Evolutionary conservation across 2,329 filamentous ascomycete genomes (phyloP).

Genomic region (Karstenula rhodostoma): DNA sequence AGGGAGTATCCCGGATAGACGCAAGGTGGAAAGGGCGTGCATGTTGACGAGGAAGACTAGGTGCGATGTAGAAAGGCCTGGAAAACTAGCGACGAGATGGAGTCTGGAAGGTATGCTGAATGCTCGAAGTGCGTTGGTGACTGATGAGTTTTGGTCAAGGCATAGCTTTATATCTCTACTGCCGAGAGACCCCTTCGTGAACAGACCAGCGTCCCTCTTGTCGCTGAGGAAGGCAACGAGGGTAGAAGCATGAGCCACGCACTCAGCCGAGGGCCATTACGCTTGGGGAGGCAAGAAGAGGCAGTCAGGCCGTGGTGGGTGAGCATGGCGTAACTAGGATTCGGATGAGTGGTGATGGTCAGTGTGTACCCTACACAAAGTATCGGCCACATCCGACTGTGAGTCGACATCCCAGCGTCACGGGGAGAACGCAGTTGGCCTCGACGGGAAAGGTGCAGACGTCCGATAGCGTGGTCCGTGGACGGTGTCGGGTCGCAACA

Average conservation of each 20-base stretch:
- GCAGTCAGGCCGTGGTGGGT: constrained; percentile 16
- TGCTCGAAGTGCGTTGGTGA: constrained; percentile 1
- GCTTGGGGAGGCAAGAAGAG: constrained; percentile 16
- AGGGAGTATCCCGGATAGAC: neutral
- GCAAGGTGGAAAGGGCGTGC: constrained; percentile 17
- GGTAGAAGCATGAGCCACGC: constrained; percentile 14
- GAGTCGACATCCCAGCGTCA: constrained; percentile 1
- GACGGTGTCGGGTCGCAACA: constrained; percentile 7
- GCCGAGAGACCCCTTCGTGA: neutral
- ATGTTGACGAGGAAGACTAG: constrained; percentile 6
- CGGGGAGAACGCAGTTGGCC: constrained; percentile 1
- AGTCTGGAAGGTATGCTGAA: neutral
- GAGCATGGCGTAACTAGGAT: constrained; percentile 16
- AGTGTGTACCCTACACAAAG: constrained; percentile 5
- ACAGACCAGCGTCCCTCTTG: constrained; percentile 5
- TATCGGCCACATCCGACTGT: constrained; percentile 14
- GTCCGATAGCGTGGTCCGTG: constrained; percentile 9
- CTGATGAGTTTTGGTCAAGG: neutral
- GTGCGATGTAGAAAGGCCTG: neutral
- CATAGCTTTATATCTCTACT: constrained; percentile 15
- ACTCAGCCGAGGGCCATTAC: constrained; percentile 19
- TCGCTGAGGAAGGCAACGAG: constrained; percentile 18
- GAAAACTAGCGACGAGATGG: neutral
- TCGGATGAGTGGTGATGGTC: constrained; percentile 8
- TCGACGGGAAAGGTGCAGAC: constrained; percentile 6